These are phyloP conservation scores for Candida pseudofarinosa DNA, from an alignment of 805 yeast species.

Conservation along the genomic window DNA sequence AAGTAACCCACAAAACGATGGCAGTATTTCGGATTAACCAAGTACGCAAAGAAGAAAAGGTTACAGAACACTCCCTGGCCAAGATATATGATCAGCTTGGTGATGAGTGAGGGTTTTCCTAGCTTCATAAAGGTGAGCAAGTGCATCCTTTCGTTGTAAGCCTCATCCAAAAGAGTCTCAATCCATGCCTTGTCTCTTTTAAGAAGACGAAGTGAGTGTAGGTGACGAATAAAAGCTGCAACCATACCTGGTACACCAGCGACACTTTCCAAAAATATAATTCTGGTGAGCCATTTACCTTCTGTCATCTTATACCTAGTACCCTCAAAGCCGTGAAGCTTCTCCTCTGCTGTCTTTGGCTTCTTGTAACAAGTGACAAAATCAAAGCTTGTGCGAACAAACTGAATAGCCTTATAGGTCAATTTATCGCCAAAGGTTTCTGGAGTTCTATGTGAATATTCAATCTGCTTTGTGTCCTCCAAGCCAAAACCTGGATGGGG, in stretches of 20 bases:
- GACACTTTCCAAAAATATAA: constrained; percentile 62
- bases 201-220: constrained; percentile 58
- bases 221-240: constrained; percentile 67
- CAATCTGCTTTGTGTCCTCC: constrained; percentile 34
- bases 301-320: constrained; percentile 53
- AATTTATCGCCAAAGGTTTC: constrained; percentile 44
- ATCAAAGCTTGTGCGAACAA: constrained; percentile 53
- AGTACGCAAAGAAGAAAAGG: constrained; percentile 56
- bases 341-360: constrained; percentile 35
- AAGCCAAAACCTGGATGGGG: constrained; percentile 30
- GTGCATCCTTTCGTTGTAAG: constrained; percentile 78
- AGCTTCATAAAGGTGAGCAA: constrained; percentile 62
- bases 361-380: constrained; percentile 61
- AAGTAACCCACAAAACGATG: constrained; percentile 75
- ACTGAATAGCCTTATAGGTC: constrained; percentile 45
- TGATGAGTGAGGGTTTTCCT: constrained; percentile 58
- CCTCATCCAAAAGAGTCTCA: constrained; percentile 69
- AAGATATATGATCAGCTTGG: constrained; percentile 49
- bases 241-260: constrained; percentile 84
- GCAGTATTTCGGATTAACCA: constrained; percentile 58
- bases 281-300: constrained; percentile 58
- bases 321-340: constrained; percentile 26
- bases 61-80: constrained; percentile 74
- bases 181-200: constrained; percentile 71
- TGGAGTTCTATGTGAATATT: constrained; percentile 51